These are phyloP conservation scores for Diphasiastrum complanatum DNA, from an alignment of 83 land plant species.

Conservation along the genomic window DNA sequence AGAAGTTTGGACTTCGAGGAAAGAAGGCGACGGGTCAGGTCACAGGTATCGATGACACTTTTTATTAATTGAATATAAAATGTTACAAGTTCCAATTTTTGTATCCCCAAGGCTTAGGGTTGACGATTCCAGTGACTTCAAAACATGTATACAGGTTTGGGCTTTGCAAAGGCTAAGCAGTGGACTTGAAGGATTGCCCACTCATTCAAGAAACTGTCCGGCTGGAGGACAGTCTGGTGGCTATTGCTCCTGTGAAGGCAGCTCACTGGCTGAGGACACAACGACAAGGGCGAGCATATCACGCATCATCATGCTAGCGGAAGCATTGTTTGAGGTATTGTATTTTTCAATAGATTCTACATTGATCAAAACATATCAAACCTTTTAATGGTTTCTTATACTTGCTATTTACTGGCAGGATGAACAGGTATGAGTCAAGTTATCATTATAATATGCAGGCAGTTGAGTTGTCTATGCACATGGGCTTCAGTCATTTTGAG, in stretches of 20 bases:
- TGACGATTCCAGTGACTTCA: background rate
- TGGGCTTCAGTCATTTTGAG: no score
- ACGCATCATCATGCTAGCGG: conserved; percentile 87
- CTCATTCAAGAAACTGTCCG: conserved; percentile 47
- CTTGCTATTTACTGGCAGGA: no score
- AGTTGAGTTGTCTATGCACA: no score
- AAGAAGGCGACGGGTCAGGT: conserved; percentile 49
- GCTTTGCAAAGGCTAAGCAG: conserved; percentile 49
- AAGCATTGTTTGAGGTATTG: conserved; percentile 87
- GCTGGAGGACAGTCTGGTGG: conserved; percentile 62
- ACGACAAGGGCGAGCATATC: conserved; percentile 75
- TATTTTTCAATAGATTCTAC: background rate
- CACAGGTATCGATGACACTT: conserved; percentile 43
- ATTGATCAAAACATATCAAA: background rate
- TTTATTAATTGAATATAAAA: conserved; percentile 1
- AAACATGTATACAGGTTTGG: conserved; percentile 63
- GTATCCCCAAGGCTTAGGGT: background rate
- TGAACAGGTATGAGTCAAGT: no score
- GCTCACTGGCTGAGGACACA: conserved; percentile 43
- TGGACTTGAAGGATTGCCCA: conserved; percentile 32
- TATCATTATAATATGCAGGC: no score
- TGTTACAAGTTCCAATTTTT: background rate
- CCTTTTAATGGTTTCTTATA: background rate
- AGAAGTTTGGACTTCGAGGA: conserved; percentile 40
- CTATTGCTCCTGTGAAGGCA: conserved; percentile 63